These are phyloP conservation scores for Fusarium abutilonis DNA, from an alignment of 2,329 filamentous ascomycete genomes.

Conservation along the genomic window DNA sequence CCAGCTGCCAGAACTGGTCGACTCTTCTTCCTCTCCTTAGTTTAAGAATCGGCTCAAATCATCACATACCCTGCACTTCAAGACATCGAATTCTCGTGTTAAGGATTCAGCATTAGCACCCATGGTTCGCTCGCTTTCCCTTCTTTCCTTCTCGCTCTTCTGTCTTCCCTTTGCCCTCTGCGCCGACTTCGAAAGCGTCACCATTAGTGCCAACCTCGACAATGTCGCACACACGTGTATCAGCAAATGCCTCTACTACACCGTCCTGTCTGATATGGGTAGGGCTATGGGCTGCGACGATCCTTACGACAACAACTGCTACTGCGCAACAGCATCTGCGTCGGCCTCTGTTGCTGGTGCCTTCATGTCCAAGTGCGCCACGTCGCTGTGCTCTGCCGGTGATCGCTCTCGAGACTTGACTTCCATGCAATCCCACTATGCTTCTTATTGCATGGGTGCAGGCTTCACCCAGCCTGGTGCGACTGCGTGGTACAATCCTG, in stretches of 20 bases:
- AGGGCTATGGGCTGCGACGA: constrained; percentile 37
- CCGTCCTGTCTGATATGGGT: constrained; percentile 32
- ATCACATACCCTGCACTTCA: not conserved
- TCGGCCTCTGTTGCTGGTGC: constrained; percentile 34
- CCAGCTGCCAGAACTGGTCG: not conserved
- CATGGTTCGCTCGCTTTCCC: constrained; percentile 23
- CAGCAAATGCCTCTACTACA: constrained; percentile 37
- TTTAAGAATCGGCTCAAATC: not conserved
- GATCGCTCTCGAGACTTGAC: constrained; percentile 39
- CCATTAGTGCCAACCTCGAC: constrained; percentile 27
- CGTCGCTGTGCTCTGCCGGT: constrained; percentile 33
- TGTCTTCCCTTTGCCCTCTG: constrained; percentile 4
- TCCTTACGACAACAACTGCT: constrained; percentile 44
- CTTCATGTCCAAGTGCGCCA: constrained; percentile 39
- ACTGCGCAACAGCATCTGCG: constrained; percentile 39
- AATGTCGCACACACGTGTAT: constrained; percentile 33
- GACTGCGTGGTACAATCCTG: constrained; percentile 41
- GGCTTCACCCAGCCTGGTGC: constrained; percentile 43
- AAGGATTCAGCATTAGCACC: not conserved
- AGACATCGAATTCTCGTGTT: not conserved
- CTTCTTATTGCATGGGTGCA: constrained; percentile 44
- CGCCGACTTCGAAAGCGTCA: constrained; percentile 33
- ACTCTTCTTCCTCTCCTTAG: not conserved
- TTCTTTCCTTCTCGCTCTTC: constrained; percentile 15
- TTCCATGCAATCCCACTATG: constrained; percentile 44